Base-by-base conservation (phyloP, 768 basidiomycete genomes). In the Mycena chlorophos region DNA sequence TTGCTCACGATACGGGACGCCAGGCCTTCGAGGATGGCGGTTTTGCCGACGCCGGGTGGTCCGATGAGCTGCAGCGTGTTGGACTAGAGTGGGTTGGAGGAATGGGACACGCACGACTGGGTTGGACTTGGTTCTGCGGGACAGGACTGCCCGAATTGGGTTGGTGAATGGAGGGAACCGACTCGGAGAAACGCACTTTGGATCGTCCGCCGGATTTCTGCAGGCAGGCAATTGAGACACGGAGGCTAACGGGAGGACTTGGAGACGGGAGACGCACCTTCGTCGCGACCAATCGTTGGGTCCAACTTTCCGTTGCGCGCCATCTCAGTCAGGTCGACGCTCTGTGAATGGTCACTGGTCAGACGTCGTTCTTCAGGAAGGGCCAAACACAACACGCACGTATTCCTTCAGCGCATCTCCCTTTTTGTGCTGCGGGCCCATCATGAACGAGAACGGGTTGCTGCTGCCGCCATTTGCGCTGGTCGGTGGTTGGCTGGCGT, bases 21-120 rank as follows among this genome's bases (percentile, higher is more conserved):
- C 16, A 97, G 78, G 2, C 94, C 94, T 72, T 95, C 94, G 13
- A 95, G 68, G 49, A 96, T 94, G 0, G 94, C 92, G 0, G 94
- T 96, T 73, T 97, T 97, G 0, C 94, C 94, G 13, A 94, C 91
- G 55, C 94, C 94, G 2, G 93, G 91, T 23, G 90, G 86, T 5
- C 91, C 89, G 52, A 91, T 89, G 43, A 91, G 79, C 87, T 89
- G 55, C 8, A 25, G 13, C 19, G 14, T 5, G 50, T n/a, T 43
- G 39, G 45, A 28, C 28, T 45, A 19, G 52, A 2, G n/a, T 43
- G 37, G 3, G n/a, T 17, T 5, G 49, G 5, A 17, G 17, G 37
- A 17, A 37, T 19, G 6, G 19, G n/a, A 1, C 16, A 73, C 85
- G 49, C 70, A 86, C 89, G 61, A 95, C 91, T 4, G 93, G 94